Conservation (phyloP, 495 filamentous ascomycete genomes). For the Elasticomyces elasticus region DNA sequence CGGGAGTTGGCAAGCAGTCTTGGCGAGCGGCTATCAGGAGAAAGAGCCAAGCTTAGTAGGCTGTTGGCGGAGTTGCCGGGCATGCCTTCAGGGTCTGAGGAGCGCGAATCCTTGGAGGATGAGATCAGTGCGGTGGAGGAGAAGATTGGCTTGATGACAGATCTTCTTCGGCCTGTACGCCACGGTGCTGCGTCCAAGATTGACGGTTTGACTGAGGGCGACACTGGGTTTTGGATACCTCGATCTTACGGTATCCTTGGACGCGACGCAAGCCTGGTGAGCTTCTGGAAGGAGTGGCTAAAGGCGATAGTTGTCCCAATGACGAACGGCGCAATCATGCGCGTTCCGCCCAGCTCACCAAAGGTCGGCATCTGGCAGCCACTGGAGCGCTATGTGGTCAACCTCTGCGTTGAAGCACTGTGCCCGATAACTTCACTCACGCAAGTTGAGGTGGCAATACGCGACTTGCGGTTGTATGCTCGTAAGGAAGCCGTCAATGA, state of each 20-base stretch:
- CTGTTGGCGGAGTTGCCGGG: constrained; percentile 73
- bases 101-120: constrained; percentile 77
- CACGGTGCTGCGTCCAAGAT: constrained; percentile 95
- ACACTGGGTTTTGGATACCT: constrained; percentile 94
- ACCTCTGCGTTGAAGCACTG: constrained; percentile 90
- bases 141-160: constrained; percentile 93
- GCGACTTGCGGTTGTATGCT: constrained; percentile 84
- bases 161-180: constrained; percentile 81
- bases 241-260: constrained; percentile 89
- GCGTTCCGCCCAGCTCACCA: constrained; percentile 79
- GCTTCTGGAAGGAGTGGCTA: constrained; percentile 99
- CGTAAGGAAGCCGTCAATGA: constrained; percentile 91
- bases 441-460: constrained; percentile 83
- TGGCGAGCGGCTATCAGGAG: constrained; percentile 78
- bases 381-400: constrained; percentile 92
- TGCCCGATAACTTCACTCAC: constrained; percentile 87
- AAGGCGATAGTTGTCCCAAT: constrained; percentile 86
- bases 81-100: constrained; percentile 66
- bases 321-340: constrained; percentile 74
- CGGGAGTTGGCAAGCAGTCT: constrained; percentile 86
- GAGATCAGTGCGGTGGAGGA: constrained; percentile 93
- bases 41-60: constrained; percentile 81
- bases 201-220: constrained; percentile 88
- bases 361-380: constrained; percentile 95
- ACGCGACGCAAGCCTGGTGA: constrained; percentile 69